Evolutionary conservation across 2,329 filamentous ascomycete species (phyloP), one percentile per base, ranked within the genome.

Genomic region (Nothomitra cinnamomea): DNA sequence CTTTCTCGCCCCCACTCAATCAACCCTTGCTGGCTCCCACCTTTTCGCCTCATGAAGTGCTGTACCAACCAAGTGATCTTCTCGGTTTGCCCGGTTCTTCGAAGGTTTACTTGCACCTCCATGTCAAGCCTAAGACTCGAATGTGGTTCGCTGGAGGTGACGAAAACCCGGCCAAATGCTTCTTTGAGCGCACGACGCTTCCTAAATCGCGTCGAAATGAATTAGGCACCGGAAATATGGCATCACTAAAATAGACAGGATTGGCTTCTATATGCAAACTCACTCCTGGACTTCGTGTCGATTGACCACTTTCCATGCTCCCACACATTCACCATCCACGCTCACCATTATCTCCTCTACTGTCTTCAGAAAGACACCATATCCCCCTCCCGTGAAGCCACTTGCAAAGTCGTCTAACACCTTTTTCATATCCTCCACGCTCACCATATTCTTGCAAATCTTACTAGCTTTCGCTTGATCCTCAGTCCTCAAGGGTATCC

Each of bases 321-420:
- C 43, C 43, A 48, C 7, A 10, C 21, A 28, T 5, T 48, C 28
- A 6, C 43, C 43, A 48, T 48, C 43, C 7, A 25, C 43, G 22
- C 22, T 25, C 13, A 64, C 54, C 8, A 43, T 50, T 7, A 65
- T 51, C 19, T 57, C 61, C 13, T 58, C 54, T 21, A 64, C 54
- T 45, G 64, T 62, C 45, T 60, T 62, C 60, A 67, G 58, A 48
- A 66, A 67, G 0, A 67, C 24, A 2, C 67, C 48, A 7, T 61
- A 63, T 24, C 58, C 60, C 19, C 61, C 60, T 21, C 61, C 58
- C 4, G 54, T 57, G 28, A 66, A 62, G 3, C 65, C 64, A 5
- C 53, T 19, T 1, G 57, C 55, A 48, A 64, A 66, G 0, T 52
- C 56, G 32, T 58, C 6, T 2, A 67, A 56, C 13, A 64, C 63